Evolutionary conservation across 352 stramenopile genomes (phyloP).

Genomic region (Phytophthora ramorum): DNA sequence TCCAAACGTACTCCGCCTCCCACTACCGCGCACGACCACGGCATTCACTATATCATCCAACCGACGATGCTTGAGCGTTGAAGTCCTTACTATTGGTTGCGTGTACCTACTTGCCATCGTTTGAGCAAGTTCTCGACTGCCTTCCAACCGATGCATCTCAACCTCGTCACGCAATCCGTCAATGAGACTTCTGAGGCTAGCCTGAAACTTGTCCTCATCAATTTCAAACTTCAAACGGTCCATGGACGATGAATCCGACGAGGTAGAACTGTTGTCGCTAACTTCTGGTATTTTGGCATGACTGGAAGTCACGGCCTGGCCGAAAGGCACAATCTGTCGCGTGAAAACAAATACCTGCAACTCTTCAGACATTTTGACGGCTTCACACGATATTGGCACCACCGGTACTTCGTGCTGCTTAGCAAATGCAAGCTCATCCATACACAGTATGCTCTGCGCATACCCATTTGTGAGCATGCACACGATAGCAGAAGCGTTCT

Average conservation of each 20-base stretch:
- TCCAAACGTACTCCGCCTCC: conserved; percentile 25
- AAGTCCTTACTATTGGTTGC: conserved; percentile 25
- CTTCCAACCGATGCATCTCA: conserved; percentile 63
- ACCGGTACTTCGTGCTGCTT: conserved; percentile 75
- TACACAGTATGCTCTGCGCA: conserved; percentile 65
- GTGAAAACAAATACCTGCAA: conserved; percentile 84
- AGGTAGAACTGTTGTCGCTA: conserved; percentile 22
- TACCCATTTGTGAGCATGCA: conserved; percentile 79
- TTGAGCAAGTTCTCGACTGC: conserved; percentile 26
- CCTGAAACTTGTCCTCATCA: conserved; percentile 73
- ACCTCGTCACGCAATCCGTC: conserved; percentile 82
- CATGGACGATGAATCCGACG: conserved; percentile 21
- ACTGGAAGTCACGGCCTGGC: conserved; percentile 57
- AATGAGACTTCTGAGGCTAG: conserved; percentile 68
- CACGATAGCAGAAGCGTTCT: conserved; percentile 71
- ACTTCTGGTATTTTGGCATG: conserved; percentile 35
- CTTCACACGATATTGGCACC: conserved; percentile 76
- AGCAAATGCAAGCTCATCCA: conserved; percentile 80
- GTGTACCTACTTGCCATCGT: conserved; percentile 17
- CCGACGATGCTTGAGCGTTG: conserved; percentile 22
- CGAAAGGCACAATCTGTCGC: conserved; percentile 81
- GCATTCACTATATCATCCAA: conserved; percentile 71
- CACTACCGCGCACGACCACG: conserved; percentile 48
- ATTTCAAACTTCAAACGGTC: conserved; percentile 56
- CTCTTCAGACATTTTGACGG: conserved; percentile 66